These are phyloP conservation scores for Harringtonia aguacate DNA, from an alignment of 2,329 filamentous ascomycete genomes.

Conservation along the genomic window DNA sequence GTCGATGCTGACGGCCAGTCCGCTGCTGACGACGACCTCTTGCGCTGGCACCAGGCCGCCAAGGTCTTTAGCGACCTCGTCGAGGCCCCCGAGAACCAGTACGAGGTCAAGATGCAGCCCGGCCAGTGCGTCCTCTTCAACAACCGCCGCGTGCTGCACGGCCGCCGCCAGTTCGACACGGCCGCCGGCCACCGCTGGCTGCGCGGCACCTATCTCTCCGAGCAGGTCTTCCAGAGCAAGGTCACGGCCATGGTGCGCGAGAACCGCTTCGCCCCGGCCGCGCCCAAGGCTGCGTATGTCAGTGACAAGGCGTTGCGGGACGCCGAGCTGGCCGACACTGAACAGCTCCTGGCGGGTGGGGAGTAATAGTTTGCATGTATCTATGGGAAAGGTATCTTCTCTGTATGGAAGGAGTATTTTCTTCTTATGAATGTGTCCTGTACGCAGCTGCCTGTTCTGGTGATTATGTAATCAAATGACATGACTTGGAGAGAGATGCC, in stretches of 20 bases:
- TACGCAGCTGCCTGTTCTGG: too few species aligned
- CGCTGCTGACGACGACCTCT: not conserved
- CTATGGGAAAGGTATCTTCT: too few species aligned
- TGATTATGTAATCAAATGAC: too few species aligned
- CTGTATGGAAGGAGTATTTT: too few species aligned
- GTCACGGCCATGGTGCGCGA: conserved; percentile 8
- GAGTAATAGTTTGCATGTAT: too few species aligned
- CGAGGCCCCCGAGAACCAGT: conserved; percentile 46
- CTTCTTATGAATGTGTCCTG: too few species aligned
- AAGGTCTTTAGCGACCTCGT: conserved; percentile 47
- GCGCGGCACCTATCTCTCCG: conserved; percentile 71
- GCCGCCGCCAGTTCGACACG: conserved; percentile 63
- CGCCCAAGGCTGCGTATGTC: not conserved
- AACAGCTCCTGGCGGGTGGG: too few species aligned
- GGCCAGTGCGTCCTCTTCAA: conserved; percentile 93
- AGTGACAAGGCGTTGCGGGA: not conserved
- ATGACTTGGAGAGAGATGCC: too few species aligned
- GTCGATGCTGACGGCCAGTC: too few species aligned
- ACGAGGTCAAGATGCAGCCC: conserved; percentile 61
- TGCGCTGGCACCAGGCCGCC: conserved; percentile 26
- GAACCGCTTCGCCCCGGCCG: not conserved
- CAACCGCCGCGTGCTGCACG: conserved; percentile 78
- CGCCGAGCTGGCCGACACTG: not conserved
- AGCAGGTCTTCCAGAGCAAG: conserved; percentile 30
- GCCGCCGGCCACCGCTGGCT: conserved; percentile 61